Evolutionary conservation across 331 rosid genomes (phyloP), one percentile per base, ranked within the genome.

Genomic region (Phaseolus coccineus): DNA sequence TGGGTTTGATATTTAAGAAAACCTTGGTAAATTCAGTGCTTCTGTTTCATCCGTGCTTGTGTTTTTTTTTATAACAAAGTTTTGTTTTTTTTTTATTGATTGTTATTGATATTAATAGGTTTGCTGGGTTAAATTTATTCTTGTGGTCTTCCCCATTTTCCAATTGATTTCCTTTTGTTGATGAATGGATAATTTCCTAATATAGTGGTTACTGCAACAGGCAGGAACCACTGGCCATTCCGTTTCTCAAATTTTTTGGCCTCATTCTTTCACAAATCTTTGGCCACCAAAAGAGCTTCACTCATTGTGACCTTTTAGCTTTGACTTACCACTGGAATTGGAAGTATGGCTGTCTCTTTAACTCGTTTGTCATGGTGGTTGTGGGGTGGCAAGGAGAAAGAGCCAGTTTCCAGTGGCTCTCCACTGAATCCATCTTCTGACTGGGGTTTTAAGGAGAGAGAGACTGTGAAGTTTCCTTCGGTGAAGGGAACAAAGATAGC

Each of bases 351-450:
- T 13, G 88, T 93, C 74, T 91, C 97, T 71, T 85, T 95, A 39
- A 76, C 91, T 65, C 93, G 91, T 74, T 74, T 95, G 33, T 85
- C 99, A 5, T 76, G 90, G 87, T 88, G 96, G 88, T 85, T 89
- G 74, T 87, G 91, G 91, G 86, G 95, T 80, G 86, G 93, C 83
- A 95, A 91, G 69, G 97, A 93, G 73, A 87, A 88, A 57, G 92
- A 93, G 85, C 79, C 93, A 1, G 83, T 73, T 71, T 72, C 89
- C 22, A 86, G 74, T 80, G 85, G 90, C 63, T 59, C 92, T 7
- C 27, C 93, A 14, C 9, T 81, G 76, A 90, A 83, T 80, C 77
- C 95, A 80, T 80, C 91, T 10, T 76, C 88, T 59, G 97, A 92
- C 65, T 77, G 77, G 86, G 90, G 93, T 27, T 85, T 77, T 82